These are phyloP conservation scores for Monosporascus ibericus DNA, from an alignment of 2,329 filamentous ascomycete species.

Conservation along the genomic window DNA sequence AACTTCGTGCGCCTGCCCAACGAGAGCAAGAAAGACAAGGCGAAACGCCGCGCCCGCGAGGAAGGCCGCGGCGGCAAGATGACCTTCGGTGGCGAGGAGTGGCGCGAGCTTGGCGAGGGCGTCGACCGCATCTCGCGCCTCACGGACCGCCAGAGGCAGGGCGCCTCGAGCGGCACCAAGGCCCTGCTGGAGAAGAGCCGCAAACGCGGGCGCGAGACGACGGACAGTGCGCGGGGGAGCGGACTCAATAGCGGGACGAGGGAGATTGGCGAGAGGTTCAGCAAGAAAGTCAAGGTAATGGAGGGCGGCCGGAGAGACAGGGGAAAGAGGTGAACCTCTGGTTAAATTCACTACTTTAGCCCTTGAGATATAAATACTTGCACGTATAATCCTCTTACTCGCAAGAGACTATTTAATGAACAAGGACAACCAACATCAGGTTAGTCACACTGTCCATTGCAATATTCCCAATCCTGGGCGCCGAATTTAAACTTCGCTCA, in stretches of 20 bases:
- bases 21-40: constrained; percentile 79
- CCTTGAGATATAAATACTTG: no score
- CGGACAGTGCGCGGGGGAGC: constrained; percentile 63
- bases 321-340: constrained; percentile 21
- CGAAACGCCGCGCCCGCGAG: constrained; percentile 52
- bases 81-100: constrained; percentile 85
- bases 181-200: constrained; percentile 75
- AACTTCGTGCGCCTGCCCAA: constrained; percentile 86
- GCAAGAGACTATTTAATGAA: no score
- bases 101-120: constrained; percentile 77
- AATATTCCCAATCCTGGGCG: no score
- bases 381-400: no score
- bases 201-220: constrained; percentile 65
- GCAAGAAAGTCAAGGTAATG: constrained; percentile 58
- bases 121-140: constrained; percentile 80
- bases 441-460: no score
- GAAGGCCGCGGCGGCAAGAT: constrained; percentile 49
- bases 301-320: constrained; percentile 33
- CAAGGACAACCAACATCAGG: no score
- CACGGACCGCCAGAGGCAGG: constrained; percentile 64
- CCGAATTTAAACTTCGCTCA: no score
- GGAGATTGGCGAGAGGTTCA: constrained; percentile 68
- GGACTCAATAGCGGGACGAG: constrained; percentile 37
- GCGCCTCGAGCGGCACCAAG: constrained; percentile 48
- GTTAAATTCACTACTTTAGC: no score